A percentile compares a stretch with the other conserved stretches of the same genome.
These are phyloP conservation scores for Phytophthora pistaciae DNA, from an alignment of 352 stramenopile species.

Conservation along the genomic window DNA sequence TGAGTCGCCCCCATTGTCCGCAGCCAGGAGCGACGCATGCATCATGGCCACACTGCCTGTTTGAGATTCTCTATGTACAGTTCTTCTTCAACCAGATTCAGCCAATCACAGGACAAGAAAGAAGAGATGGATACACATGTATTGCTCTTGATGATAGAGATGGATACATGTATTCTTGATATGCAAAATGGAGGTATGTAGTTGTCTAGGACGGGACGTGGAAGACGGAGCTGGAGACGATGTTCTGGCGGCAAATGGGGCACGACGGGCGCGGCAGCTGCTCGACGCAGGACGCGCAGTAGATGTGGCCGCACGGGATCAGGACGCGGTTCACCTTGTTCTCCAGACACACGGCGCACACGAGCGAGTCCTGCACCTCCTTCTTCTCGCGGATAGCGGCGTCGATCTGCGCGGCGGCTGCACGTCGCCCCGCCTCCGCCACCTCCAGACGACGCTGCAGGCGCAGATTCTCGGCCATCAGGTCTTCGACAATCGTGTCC, in stretches of 20 bases:
- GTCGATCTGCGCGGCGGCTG: slow-evolving; percentile 73
- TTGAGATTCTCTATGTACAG: slow-evolving; percentile 5
- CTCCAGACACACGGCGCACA: slow-evolving; percentile 86
- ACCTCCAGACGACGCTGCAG: slow-evolving; percentile 70
- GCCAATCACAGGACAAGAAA: background rate
- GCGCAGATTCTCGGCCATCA: slow-evolving; percentile 71
- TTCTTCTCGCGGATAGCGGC: slow-evolving; percentile 77
- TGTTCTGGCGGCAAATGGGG: slow-evolving; percentile 74
- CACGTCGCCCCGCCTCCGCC: slow-evolving; percentile 67
- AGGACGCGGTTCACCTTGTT: slow-evolving; percentile 85
- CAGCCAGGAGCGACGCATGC: slow-evolving; percentile 18
- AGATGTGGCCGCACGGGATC: slow-evolving; percentile 87
- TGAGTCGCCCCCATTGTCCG: slow-evolving; percentile 7
- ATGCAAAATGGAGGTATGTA: background rate
- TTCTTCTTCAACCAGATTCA: slow-evolving; percentile 27
- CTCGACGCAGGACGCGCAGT: slow-evolving; percentile 73
- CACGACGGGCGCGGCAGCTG: slow-evolving; percentile 71
- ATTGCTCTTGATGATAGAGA: background rate
- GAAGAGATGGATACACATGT: background rate
- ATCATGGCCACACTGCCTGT: slow-evolving; percentile 10
- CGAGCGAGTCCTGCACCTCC: slow-evolving; percentile 74
- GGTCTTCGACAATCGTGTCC: slow-evolving; percentile 68
- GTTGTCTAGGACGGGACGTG: slow-evolving; percentile 64
- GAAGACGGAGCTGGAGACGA: slow-evolving; percentile 69
- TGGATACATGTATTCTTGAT: background rate